Base-by-base conservation (phyloP, 2,329 filamentous ascomycete species). In the Chlorencoelia australis region DNA sequence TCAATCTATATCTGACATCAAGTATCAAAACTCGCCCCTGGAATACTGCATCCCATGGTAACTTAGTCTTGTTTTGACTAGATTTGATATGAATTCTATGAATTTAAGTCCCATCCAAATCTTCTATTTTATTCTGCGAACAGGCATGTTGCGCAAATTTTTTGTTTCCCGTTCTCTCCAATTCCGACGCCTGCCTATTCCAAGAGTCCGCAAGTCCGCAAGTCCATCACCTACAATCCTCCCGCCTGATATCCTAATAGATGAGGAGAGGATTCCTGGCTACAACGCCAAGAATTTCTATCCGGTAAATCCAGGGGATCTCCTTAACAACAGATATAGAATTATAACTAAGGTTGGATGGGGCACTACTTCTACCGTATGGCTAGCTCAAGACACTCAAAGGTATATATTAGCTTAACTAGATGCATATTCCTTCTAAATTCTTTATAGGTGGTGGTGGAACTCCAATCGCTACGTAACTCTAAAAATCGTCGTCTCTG, bases 341-440 rank as follows among this genome's bases (percentile, higher is more conserved):
- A 53, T 63, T 29, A 46, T 54, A 2, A 52, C 59, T 33, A 64
- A 64, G 42, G 47, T 64, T 16, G 61, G 59, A 5, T 59, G 48
- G 46, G 60, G 60, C 3, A 52, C 52, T 15, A 59, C 57, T 46
- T 63, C 61, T 6, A 64, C 58, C 4, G 52, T 62, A 31, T 65
- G 59, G 58, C 52, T 63, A 32, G 58, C 60, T 13, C 48, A 35
- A 15, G 62, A 65, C 24, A 36, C 19, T 21, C 29, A 45, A 21
- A 6, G 22, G 22, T 25, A 25, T 6, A 13, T 25, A 4, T 7
- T 7, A 25, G 22, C 30, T 21, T 28, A 14, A 7, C 26, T 33
- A 29, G 20, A 35, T 39, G 13, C 21, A 20, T 32, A 33, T 25
- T 25, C 6, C 3, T 33, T 16, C 33, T 38, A 17, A 32, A 11